Evolutionary conservation across 768 basidiomycete species (phyloP).

Genomic region (Xerocomellus chrysenteron): DNA sequence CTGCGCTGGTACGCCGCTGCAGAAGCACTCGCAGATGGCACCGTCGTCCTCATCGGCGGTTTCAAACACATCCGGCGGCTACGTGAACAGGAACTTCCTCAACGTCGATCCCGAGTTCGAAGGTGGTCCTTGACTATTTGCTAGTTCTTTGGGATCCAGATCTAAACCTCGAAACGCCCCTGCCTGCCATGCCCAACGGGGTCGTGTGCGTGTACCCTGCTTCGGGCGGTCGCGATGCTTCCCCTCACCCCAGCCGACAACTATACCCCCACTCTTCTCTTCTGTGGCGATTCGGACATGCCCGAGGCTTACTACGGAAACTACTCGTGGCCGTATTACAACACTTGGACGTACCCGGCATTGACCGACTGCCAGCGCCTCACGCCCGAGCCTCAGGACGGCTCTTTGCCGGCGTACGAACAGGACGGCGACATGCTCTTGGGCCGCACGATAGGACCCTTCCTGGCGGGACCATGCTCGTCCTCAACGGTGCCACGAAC

Average conservation of each 20-base stretch:
- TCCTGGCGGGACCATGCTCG: constrained; percentile 72
- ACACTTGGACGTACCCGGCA: constrained; percentile 69
- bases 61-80: constrained; percentile 73
- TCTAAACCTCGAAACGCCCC: constrained; percentile 54
- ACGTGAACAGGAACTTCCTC: constrained; percentile 70
- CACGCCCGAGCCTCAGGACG: constrained; percentile 79
- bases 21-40: constrained; percentile 72
- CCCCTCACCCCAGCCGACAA: constrained; percentile 89
- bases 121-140: constrained; percentile 18
- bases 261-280: constrained; percentile 80
- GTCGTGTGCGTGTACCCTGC: constrained; percentile 87
- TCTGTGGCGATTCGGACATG: constrained; percentile 90
- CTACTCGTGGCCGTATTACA: constrained; percentile 67
- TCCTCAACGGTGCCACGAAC: constrained; percentile 79
- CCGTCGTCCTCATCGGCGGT: constrained; percentile 75
- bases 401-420: constrained; percentile 55
- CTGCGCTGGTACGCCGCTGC: constrained; percentile 75
- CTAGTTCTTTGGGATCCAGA: constrained; percentile 52
- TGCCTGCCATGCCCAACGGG: constrained; percentile 70
- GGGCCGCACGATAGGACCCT: constrained; percentile 87
- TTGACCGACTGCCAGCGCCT: constrained; percentile 78
- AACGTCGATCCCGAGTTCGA: constrained; percentile 59
- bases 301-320: constrained; percentile 70
- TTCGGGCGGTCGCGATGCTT: constrained; percentile 85
- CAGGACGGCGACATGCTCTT: constrained; percentile 76